These are phyloP conservation scores for Pythium aquatile DNA, from an alignment of 352 stramenopile species.

Conservation along the genomic window DNA sequence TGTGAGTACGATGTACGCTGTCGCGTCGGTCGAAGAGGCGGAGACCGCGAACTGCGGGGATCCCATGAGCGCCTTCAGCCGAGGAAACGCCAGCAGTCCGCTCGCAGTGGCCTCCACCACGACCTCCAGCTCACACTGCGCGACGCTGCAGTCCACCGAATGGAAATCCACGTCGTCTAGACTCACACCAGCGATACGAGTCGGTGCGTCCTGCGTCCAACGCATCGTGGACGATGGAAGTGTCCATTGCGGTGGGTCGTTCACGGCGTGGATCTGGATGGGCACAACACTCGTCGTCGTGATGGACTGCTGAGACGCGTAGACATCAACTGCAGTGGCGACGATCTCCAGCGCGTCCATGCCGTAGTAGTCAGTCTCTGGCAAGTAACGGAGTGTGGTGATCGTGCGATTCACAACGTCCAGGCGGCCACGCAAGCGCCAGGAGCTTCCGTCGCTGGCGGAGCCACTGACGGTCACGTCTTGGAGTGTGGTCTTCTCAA, in stretches of 20 bases:
- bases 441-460: slow-evolving; percentile 13
- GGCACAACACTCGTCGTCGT: slow-evolving; percentile 26
- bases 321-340: slow-evolving; percentile 45
- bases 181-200: slow-evolving; percentile 34
- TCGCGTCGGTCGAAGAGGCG: slow-evolving; percentile 1
- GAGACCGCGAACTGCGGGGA: slow-evolving; percentile 7
- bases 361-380: slow-evolving; percentile 41
- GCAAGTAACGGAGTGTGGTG: slow-evolving; percentile 40
- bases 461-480: slow-evolving; percentile 13
- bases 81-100: slow-evolving; percentile 32
- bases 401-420: slow-evolving; percentile 40
- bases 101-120: slow-evolving; percentile 40
- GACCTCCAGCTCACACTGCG: slow-evolving; percentile 51
- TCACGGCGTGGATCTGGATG: slow-evolving; percentile 48
- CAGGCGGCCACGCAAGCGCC: slow-evolving; percentile 15
- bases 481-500: slow-evolving; percentile 4
- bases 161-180: slow-evolving; percentile 50
- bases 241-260: slow-evolving; percentile 60
- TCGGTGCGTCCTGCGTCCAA: slow-evolving; percentile 21
- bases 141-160: slow-evolving; percentile 20
- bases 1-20: slow-evolving; percentile 35
- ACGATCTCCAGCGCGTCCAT: slow-evolving; percentile 40
- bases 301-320: slow-evolving; percentile 36
- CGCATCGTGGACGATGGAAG: slow-evolving; percentile 17
- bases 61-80: slow-evolving; percentile 5